phyloP scores from a whole-genome alignment of 306 rosid species.

The Rubus parviflorus region DNA sequence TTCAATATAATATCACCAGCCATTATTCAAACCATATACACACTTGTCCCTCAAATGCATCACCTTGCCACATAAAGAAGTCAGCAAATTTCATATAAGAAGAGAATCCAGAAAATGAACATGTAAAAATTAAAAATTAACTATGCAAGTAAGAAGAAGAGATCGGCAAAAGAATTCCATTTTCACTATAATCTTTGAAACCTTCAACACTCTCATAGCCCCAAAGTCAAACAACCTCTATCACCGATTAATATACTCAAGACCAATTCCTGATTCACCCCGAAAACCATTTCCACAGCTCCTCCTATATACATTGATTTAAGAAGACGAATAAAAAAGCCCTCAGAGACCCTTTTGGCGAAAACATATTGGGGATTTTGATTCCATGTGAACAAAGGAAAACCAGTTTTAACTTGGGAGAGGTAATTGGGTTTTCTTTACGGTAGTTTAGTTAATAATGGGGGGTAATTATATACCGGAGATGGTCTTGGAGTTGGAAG shows the following conservation, averaged over 20 bases:
- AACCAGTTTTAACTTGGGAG: background rate
- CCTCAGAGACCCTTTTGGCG: background rate
- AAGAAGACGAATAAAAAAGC: background rate
- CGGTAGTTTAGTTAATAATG: background rate
- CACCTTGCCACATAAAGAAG: background rate
- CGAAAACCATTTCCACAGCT: slow-evolving; percentile 1
- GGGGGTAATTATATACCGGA: background rate
- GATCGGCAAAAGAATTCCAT: background rate
- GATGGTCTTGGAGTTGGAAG: background rate
- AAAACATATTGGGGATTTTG: background rate
- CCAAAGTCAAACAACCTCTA: background rate
- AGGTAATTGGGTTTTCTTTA: slow-evolving; percentile 1
- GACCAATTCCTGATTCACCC: slow-evolving; percentile 3
- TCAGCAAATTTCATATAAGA: too few species aligned
- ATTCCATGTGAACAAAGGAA: slow-evolving; percentile 11
- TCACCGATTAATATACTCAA: background rate
- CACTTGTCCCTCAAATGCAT: background rate
- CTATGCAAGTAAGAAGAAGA: background rate
- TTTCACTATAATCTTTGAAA: slow-evolving; percentile 1
- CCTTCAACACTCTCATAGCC: slow-evolving; percentile 12
- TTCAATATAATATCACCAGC: slow-evolving; percentile 1
- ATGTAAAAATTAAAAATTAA: background rate
- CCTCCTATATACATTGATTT: slow-evolving; percentile 3
- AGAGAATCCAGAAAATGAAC: background rate
- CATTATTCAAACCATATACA: background rate